phyloP scores from a whole-genome alignment of 2,329 filamentous ascomycete species.

The Zymoseptoria brevis region DNA sequence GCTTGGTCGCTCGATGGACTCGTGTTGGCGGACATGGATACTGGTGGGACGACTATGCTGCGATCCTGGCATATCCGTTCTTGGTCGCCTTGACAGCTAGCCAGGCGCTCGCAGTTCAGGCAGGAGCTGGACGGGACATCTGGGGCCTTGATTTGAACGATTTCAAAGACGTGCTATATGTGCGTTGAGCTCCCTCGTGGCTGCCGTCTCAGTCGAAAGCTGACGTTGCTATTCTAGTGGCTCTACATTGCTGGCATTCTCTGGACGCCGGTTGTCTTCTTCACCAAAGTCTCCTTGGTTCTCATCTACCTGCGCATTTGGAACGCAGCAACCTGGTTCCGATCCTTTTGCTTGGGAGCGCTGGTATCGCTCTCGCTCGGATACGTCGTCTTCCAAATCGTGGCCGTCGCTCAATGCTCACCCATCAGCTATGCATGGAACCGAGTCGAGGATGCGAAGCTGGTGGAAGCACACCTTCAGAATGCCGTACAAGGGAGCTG shows the following conservation, averaged over 20 bases:
- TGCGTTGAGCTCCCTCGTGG: background rate
- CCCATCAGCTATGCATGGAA: constrained; percentile 6
- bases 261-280: constrained; percentile 5
- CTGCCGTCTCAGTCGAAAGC: too few species aligned
- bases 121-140: constrained; percentile 8
- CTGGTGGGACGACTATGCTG: constrained; percentile 6
- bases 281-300: constrained; percentile 5
- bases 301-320: constrained; percentile 6
- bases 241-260: constrained; percentile 7
- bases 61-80: background rate
- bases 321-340: background rate
- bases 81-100: constrained; percentile 6
- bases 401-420: constrained; percentile 5
- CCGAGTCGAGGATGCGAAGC: background rate
- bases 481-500: constrained; percentile 3
- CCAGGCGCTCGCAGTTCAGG: constrained; percentile 5
- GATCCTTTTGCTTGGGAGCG: constrained; percentile 3
- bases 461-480: background rate
- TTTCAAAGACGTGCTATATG: background rate
- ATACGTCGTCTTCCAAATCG: constrained; percentile 6
- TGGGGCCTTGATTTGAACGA: constrained; percentile 1
- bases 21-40: constrained; percentile 4
- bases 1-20: constrained; percentile 1
- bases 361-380: constrained; percentile 3
- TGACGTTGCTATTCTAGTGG: constrained; percentile 5